Evolutionary conservation across 805 yeast genomes (phyloP), one percentile per base, ranked within the genome.

Genomic region (Schwanniomyces vanrijiae): DNA sequence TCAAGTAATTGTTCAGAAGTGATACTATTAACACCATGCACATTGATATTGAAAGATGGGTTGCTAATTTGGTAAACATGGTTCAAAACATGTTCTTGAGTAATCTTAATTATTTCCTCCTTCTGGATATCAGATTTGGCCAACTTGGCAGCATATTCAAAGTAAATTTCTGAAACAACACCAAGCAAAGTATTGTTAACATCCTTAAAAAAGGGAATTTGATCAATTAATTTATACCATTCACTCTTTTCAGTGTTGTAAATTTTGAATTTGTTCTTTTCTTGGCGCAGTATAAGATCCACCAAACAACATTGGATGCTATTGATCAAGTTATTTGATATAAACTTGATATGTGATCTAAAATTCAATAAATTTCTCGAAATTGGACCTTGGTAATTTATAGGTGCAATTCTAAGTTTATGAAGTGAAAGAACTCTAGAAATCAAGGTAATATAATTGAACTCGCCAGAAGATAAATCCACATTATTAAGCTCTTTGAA

Each of bases 111-210:
- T 18, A 64, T 56, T 21, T 64, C 69, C 24, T 63, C 63, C 41
- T 59, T 59, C 9, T 58, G n/a, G 20, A 42, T 45, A 5, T 61
- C 61, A 10, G 58, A 43, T 43, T 62, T 61, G 20, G 55, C 44
- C 49, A 59, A 63, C 46, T 63, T 68, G 25, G 62, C 56, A 25
- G 73, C 65, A 42, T 57, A 68, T 47, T 78, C 82, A 37, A 82
- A 73, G 53, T 77, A 81, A 16, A 78, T 67, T 55, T 82, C 82
- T 5, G 78, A 68, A 3, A 84, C 70, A 9, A 86, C 74, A 6
- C 88, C 92, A 56, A 83, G 61, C 11, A 86, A 68, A 1, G 89
- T 82, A 57, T 76, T 84, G 49, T 88, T 84, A 26, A 81, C 62
- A 37, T 71, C 69, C 22, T 60, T 62, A 48, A 72, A 77, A 58